Percentiles rank a stretch among this genome's conserved stretches.
Evolutionary conservation across 2,329 filamentous ascomycete species (phyloP).

Genomic region (Colletotrichum lini): DNA sequence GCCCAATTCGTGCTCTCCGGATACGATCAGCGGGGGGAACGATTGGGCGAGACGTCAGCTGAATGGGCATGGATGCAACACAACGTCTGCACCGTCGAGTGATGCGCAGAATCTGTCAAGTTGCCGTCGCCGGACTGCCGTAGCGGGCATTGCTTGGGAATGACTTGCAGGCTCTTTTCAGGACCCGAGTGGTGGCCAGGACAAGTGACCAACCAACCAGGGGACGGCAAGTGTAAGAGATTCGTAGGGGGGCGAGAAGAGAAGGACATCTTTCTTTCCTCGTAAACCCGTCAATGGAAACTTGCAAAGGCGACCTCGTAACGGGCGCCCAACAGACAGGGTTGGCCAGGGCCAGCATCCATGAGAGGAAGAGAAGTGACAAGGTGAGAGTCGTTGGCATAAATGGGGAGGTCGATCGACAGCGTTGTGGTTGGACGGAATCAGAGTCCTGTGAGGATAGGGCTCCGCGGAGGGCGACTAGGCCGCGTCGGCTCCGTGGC

Average conservation of each 20-base stretch:
- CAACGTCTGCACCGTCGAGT: not conserved
- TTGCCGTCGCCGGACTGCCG: not conserved
- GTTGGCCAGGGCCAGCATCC: not conserved
- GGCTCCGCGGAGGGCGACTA: conserved; percentile 13
- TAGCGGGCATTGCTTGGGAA: conserved; percentile 1
- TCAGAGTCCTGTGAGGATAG: not conserved
- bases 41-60: not conserved
- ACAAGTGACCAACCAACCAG: not conserved
- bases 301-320: not conserved
- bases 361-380: not conserved
- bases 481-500: conserved; percentile 39
- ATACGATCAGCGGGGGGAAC: conserved; percentile 1
- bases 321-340: not conserved
- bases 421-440: not conserved
- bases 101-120: conserved; percentile 8
- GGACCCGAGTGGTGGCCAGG: not conserved
- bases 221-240: conserved; percentile 12
- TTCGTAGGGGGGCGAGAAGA: conserved; percentile 31
- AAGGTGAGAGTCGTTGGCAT: not conserved
- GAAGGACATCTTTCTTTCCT: not conserved
- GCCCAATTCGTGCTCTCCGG: conserved; percentile 2
- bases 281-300: conserved; percentile 31
- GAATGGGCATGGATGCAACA: not conserved
- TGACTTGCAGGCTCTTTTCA: conserved; percentile 8
- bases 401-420: not conserved